Base-by-base conservation (phyloP, 371 early-diverging fungal species). In the Mortierella sp. region DNA sequence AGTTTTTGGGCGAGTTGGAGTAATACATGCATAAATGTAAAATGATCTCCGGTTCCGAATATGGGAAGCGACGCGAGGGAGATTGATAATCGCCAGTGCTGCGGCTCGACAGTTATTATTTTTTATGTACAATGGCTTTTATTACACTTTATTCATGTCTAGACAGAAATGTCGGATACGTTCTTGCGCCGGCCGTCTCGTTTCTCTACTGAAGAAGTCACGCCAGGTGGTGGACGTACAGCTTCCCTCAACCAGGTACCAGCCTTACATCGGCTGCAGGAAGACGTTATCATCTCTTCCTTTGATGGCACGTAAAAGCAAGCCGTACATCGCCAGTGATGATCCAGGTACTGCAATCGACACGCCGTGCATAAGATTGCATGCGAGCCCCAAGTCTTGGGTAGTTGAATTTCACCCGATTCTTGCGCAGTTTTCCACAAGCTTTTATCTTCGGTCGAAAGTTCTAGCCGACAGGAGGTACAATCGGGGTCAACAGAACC, bases 291-390 rank as follows among this genome's bases (percentile, higher is more conserved):
- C 82, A 81, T 63, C 48, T 81, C 82, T 41, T 72, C 67, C 52
- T 67, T 64, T 4, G 71, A 66, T 21, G 82, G 82, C 13, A 81
- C 82, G 45, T 81, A 81, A 22, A 81, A 81, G 36, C 82, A 81
- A 0, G 76, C 76, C 0, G 82, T 81, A 45, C 82, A 81, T 48
- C 82, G 59, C 43, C 58, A 72, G 43, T 81, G 82, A 33, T 81
- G 82, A 3, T 72, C 72, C 41, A 69, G 53, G 40, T 81, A 81
- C 43, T 72, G 76, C 16, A 65, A 41, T 22, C 76, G 63, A 36
- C 82, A 81, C 0, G 82, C 69, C 22, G 66, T 70, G 40, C 82
- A 81, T 21, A 81, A 43, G 10, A 76, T 76, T 22, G 82, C 82
- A 58, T 76, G 76, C 0, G 70, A 48, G 1, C 82, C 76, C 82